Evolutionary conservation across 495 filamentous ascomycete genomes (phyloP).

Genomic region (Hypoxylon lenormandii): DNA sequence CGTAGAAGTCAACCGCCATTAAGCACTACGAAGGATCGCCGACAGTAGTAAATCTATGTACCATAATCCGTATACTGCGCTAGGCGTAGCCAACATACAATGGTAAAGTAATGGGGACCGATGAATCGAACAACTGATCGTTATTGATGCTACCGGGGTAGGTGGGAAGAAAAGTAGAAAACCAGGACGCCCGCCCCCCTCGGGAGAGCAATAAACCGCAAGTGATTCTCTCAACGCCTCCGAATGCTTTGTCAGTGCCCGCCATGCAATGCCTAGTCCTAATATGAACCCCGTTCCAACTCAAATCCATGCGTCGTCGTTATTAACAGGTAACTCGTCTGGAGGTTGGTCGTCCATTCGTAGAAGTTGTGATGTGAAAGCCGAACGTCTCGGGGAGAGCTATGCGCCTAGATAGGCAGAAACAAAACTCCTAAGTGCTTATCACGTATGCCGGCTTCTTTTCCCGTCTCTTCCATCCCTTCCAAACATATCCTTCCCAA

Average conservation of each 20-base stretch:
- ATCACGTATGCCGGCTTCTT: conserved; percentile 74
- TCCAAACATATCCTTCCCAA: conserved; percentile 73
- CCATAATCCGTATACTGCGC: no score
- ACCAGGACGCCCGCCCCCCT: conserved; percentile 33
- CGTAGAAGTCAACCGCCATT: no score
- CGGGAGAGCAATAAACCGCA: conserved; percentile 29
- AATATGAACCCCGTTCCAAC: conserved; percentile 13
- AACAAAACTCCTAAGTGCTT: background rate
- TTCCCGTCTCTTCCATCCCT: conserved; percentile 79
- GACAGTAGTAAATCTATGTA: no score
- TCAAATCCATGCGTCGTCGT: conserved; percentile 34
- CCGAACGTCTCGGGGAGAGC: background rate
- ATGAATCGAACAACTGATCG: conserved; percentile 11
- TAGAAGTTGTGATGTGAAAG: background rate
- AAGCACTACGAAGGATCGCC: no score
- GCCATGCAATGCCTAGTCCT: conserved; percentile 35
- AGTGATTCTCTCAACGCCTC: conserved; percentile 41
- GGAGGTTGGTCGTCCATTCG: background rate
- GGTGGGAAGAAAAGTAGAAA: conserved; percentile 31
- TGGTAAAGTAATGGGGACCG: background rate
- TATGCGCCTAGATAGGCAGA: background rate
- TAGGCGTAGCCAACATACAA: no score
- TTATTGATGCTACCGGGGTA: conserved; percentile 21
- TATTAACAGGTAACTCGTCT: conserved; percentile 9
- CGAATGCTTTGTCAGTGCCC: conserved; percentile 42